phyloP scores from a whole-genome alignment of 2,329 filamentous ascomycete genomes.

The Colletotrichum cuscutae region DNA sequence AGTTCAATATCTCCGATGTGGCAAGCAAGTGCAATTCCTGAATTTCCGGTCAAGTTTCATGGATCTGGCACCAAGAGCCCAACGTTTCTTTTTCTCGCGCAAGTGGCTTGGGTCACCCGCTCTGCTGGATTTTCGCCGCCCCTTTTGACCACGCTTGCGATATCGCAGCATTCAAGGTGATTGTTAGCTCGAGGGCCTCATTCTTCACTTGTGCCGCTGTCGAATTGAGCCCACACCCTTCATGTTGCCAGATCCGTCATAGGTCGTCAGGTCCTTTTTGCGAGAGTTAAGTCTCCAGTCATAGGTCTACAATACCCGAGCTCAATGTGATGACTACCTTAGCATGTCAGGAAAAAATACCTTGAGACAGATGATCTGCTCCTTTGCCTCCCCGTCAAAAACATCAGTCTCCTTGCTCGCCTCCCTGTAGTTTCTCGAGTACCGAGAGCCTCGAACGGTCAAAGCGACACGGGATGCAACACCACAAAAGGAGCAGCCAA shows the following conservation, averaged over 20 bases:
- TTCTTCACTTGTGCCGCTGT: neutral
- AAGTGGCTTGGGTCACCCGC: slow-evolving; percentile 27
- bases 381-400: slow-evolving; percentile 3
- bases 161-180: neutral
- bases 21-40: neutral
- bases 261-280: neutral
- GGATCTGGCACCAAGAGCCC: neutral
- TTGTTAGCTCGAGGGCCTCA: neutral
- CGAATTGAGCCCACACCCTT: neutral
- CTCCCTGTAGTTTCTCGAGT: neutral
- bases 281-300: neutral
- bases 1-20: neutral
- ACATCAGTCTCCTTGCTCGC: neutral
- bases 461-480: neutral
- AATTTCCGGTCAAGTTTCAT: neutral
- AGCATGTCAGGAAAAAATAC: neutral
- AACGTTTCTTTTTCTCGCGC: slow-evolving; percentile 14
- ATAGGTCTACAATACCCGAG: slow-evolving; percentile 2
- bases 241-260: neutral
- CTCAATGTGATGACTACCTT: neutral
- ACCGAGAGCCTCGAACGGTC: slow-evolving; percentile 10
- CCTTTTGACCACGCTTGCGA: neutral
- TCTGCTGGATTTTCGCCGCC: slow-evolving; percentile 3
- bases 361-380: slow-evolving; percentile 1
- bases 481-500: neutral